Evolutionary conservation across 1,139 yeast species (phyloP), one percentile per base, ranked within the genome.

Genomic region (Yamadazyma pseudoaaseri): DNA sequence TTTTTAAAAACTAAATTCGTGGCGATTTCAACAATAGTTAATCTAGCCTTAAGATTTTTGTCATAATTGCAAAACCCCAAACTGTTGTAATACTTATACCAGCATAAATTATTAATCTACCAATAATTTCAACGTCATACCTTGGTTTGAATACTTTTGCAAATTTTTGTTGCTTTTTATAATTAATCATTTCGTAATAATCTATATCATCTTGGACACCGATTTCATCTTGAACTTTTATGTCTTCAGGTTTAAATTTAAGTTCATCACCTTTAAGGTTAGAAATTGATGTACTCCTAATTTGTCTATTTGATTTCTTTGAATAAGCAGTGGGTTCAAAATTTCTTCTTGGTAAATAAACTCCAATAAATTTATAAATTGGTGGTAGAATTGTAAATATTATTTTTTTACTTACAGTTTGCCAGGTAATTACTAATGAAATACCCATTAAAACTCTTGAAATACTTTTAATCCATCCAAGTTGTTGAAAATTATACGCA

Each of bases 81-180:
- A 70, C 50, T 0, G 79, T 73, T 18, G 65, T 49, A 17, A 62
- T 47, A 0, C 86, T 67, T 17, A 86, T 75, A 0, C 95, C 95
- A 3, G 84, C 79, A 55, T 87, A 87, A 1, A 86, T 84, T 13
- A 82, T 63, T 38, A 85, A 56, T 48, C 90, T 68, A 9, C 92
- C 86, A 28, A 85, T 63, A 12, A 84, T 83, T 44, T 82, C 90
- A 20, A 83, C 81, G 42, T 83, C 92, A 49, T 79, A 81, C 35
- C 89, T 64, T 8, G 77, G 65, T 50, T 57, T 67, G 52, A 61
- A 77, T 28, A 65, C 81, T 17, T 35, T 36, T 4, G 70, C 73
- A 38, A 70, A 60, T 18, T 44, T 42, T n/a, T 29, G 20, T 6
- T 16, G 16, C 3, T 14, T 13, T 4, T 41, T 17, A 44, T 65